Evolutionary conservation across 2,329 filamentous ascomycete species (phyloP).

Genomic region (Xylaria hypoxylon): DNA sequence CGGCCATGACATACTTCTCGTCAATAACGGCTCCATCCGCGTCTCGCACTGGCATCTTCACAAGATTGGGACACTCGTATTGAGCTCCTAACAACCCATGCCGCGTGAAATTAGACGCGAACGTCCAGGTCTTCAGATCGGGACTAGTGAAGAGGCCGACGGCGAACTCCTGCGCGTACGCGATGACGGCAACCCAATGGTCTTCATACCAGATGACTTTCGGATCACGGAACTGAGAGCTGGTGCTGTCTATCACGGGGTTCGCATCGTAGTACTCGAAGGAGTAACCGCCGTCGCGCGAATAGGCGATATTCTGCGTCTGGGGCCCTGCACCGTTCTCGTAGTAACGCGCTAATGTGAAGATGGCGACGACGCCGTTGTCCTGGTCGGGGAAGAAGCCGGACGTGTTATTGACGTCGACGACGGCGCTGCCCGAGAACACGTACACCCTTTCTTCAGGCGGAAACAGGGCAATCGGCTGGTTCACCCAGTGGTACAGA

Average conservation of each 20-base stretch:
- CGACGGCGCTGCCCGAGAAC: constrained; percentile 67
- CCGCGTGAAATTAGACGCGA: constrained; percentile 67
- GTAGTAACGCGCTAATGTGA: constrained; percentile 55
- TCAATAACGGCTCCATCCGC: constrained; percentile 48
- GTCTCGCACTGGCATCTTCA: constrained; percentile 62
- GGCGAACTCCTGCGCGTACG: constrained; percentile 65
- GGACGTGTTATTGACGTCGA: constrained; percentile 73
- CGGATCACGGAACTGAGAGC: constrained; percentile 72
- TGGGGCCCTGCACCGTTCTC: constrained; percentile 57
- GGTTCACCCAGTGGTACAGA: constrained; percentile 73
- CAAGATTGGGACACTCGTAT: constrained; percentile 73
- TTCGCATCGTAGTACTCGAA: constrained; percentile 71
- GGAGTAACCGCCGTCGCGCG: constrained; percentile 69
- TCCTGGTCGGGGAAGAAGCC: constrained; percentile 71
- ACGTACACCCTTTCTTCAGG: constrained; percentile 58
- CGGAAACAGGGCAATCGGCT: constrained; percentile 70
- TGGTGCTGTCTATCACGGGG: constrained; percentile 67
- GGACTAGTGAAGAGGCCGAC: constrained; percentile 72
- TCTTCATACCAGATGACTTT: constrained; percentile 70
- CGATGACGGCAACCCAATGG: constrained; percentile 69
- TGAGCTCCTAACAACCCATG: constrained; percentile 65
- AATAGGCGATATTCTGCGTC: constrained; percentile 72
- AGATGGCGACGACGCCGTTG: constrained; percentile 73
- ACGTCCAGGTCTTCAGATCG: constrained; percentile 69
- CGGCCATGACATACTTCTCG: constrained; percentile 58